These are phyloP conservation scores for Huntiella bhutanensis DNA, from an alignment of 2,329 filamentous ascomycete genomes.

Conservation along the genomic window DNA sequence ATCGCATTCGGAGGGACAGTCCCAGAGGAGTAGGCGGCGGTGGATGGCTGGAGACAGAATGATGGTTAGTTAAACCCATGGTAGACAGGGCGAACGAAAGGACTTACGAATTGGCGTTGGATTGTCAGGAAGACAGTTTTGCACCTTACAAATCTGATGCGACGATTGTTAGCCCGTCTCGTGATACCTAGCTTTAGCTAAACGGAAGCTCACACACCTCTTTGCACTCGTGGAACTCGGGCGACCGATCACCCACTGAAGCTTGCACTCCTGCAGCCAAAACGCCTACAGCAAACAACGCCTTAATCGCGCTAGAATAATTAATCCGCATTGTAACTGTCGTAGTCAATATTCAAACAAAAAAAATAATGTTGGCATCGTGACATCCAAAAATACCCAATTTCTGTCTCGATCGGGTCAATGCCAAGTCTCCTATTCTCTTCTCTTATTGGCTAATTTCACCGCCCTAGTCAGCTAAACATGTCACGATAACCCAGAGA, in stretches of 20 bases:
- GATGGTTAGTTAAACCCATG: not conserved
- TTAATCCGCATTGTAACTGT: constrained; percentile 3
- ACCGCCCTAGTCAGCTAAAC: too few species aligned
- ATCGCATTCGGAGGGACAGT: constrained; percentile 86
- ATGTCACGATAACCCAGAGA: too few species aligned
- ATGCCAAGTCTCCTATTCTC: too few species aligned
- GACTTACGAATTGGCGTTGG: constrained; percentile 50
- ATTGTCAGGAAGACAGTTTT: constrained; percentile 52
- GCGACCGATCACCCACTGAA: constrained; percentile 66
- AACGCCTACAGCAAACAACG: not conserved
- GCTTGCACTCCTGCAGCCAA: constrained; percentile 31
- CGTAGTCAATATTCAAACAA: too few species aligned
- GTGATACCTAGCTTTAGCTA: not conserved
- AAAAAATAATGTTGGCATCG: too few species aligned
- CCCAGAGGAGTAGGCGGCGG: constrained; percentile 78
- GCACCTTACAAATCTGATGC: constrained; percentile 51
- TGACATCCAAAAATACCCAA: too few species aligned
- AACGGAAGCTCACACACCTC: constrained; percentile 31
- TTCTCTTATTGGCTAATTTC: too few species aligned
- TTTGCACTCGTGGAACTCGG: constrained; percentile 75
- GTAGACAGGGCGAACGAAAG: not conserved
- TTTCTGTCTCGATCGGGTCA: too few species aligned
- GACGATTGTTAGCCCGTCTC: not conserved
- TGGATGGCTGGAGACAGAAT: constrained; percentile 45
- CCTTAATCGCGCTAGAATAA: not conserved